Evolutionary conservation across 148 eudicot species (phyloP).

Genomic region (Vaccinium darrowii): DNA sequence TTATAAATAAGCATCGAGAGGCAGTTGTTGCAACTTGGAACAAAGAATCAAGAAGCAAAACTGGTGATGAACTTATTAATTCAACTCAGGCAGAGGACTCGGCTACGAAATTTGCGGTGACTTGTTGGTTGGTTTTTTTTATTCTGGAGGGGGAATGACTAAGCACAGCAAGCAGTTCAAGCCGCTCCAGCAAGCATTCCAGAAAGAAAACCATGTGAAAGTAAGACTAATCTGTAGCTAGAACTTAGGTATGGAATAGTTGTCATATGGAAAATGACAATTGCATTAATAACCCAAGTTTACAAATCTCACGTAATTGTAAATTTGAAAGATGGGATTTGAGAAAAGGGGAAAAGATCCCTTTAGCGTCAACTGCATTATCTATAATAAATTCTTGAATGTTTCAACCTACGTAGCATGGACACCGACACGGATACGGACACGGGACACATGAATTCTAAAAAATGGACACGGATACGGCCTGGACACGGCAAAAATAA

Average conservation of each 20-base stretch:
- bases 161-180: constrained; percentile 5
- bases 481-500: too few relatives aligned
- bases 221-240: neutral
- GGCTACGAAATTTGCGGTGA: neutral
- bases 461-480: too few relatives aligned
- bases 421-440: too few relatives aligned
- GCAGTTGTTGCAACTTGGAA: neutral
- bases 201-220: neutral
- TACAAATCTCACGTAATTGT: neutral
- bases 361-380: too few relatives aligned
- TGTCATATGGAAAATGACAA: neutral
- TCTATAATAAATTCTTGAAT: too few relatives aligned
- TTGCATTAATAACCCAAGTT: neutral
- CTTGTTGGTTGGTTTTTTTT: neutral
- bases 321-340: too few relatives aligned
- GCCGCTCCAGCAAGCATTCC: neutral
- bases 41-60: neutral
- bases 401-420: too few relatives aligned
- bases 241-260: neutral
- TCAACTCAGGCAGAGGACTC: neutral
- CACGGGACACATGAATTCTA: too few relatives aligned
- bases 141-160: neutral
- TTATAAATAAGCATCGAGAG: neutral
- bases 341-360: too few relatives aligned
- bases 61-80: too few relatives aligned